phyloP scores from a whole-genome alignment of 1,284 basidiomycete genomes.

The Trametes hirsuta region DNA sequence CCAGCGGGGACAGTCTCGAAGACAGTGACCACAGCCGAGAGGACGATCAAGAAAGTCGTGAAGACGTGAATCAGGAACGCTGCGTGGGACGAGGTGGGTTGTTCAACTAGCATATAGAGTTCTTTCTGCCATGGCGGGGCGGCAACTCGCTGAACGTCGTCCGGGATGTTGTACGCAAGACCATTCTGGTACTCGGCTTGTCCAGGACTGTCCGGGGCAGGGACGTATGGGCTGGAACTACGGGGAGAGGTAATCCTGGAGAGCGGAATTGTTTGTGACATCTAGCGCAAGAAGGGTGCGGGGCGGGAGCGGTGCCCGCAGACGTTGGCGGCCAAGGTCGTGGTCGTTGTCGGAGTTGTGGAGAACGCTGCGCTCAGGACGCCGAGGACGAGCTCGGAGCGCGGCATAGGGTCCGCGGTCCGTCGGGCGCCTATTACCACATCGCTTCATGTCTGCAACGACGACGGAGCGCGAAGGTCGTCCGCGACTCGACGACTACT shows the following conservation, averaged over 20 bases:
- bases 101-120: slow-evolving; percentile 65
- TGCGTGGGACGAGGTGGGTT: slow-evolving; percentile 65
- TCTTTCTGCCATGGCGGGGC: slow-evolving; percentile 60
- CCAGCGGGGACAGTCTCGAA: slow-evolving; percentile 86
- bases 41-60: slow-evolving; percentile 63
- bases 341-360: slow-evolving; percentile 1
- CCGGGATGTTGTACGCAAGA: slow-evolving; percentile 26
- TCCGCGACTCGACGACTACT: too few species aligned
- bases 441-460: neutral
- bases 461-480: too few species aligned
- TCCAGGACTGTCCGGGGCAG: slow-evolving; percentile 13
- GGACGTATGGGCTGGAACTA: slow-evolving; percentile 13
- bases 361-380: neutral
- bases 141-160: slow-evolving; percentile 35
- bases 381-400: neutral
- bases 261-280: slow-evolving; percentile 27
- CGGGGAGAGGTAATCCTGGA: slow-evolving; percentile 13
- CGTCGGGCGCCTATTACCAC: too few species aligned
- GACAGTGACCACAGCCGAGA: slow-evolving; percentile 80
- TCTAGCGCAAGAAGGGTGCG: neutral
- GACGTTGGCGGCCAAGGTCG: slow-evolving; percentile 3
- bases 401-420: too few species aligned
- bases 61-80: slow-evolving; percentile 70
- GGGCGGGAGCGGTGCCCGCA: slow-evolving; percentile 3
- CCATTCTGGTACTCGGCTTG: slow-evolving; percentile 22